Evolutionary conservation across 129 eudicot species (phyloP).

Genomic region (Escallonia rubra): DNA sequence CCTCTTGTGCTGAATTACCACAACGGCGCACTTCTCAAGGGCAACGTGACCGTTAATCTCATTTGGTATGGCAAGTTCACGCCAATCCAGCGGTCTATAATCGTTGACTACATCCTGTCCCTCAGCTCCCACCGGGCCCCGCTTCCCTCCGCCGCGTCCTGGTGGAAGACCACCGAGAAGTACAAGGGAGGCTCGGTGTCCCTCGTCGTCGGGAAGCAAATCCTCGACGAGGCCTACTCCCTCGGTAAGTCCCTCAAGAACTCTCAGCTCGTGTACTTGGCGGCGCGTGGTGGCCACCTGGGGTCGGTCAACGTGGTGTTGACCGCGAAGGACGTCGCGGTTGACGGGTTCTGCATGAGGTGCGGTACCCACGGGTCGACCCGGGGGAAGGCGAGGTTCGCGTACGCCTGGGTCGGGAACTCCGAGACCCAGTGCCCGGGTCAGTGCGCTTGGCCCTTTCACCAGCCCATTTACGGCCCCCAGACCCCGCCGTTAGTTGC

Average conservation of each 20-base stretch:
- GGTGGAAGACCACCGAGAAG: constrained; percentile 72
- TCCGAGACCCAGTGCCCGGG: constrained; percentile 76
- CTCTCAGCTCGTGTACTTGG: constrained; percentile 35
- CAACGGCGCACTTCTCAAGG: constrained; percentile 56
- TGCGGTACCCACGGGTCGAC: constrained; percentile 75
- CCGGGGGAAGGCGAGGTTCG: constrained; percentile 28
- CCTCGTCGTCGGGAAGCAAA: constrained; percentile 50
- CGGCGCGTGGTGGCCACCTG: constrained; percentile 17
- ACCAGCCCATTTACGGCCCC: constrained; percentile 81
- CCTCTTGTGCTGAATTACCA: constrained; percentile 64
- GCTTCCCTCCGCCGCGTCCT: constrained; percentile 41
- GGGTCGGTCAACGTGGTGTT: constrained; percentile 51
- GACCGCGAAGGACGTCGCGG: constrained; percentile 63
- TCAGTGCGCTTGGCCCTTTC: constrained; percentile 93
- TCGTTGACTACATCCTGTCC: constrained; percentile 58
- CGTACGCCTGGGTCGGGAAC: constrained; percentile 78
- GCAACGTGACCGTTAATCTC: constrained; percentile 57
- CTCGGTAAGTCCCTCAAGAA: constrained; percentile 52
- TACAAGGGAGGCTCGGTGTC: constrained; percentile 50
- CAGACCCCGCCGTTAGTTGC: constrained; percentile 75
- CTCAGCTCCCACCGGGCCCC: constrained; percentile 25
- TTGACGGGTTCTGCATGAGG: constrained; percentile 60
- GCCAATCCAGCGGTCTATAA: constrained; percentile 48
- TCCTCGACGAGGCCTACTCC: constrained; percentile 48
- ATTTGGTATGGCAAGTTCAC: constrained; percentile 85